These are phyloP conservation scores for Quercus wislizeni DNA, from an alignment of 306 rosid species.

Conservation along the genomic window DNA sequence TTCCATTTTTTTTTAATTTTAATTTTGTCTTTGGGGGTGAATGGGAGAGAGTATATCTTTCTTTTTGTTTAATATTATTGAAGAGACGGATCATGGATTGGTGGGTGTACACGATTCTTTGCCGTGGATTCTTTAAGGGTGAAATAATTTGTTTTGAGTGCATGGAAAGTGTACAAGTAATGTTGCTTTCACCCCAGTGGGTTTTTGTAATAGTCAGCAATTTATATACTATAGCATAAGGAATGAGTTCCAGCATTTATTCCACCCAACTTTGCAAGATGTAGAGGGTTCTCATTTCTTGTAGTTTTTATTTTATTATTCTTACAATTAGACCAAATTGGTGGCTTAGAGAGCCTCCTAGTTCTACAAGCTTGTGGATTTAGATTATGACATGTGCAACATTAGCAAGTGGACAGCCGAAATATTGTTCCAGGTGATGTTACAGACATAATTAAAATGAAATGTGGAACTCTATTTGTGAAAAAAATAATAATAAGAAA, in stretches of 20 bases:
- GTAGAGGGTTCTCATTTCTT: constrained; percentile 1
- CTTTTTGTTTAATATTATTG: constrained; percentile 1
- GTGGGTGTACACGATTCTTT: constrained; percentile 40
- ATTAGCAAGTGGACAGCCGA: not conserved
- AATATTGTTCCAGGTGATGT: not conserved
- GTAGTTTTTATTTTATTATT: constrained; percentile 5
- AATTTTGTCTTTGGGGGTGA: too few species aligned
- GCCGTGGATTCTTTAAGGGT: constrained; percentile 38
- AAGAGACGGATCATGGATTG: not conserved
- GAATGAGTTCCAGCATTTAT: constrained; percentile 54
- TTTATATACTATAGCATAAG: constrained; percentile 37
- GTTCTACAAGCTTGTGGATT: not conserved
- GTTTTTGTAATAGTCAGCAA: constrained; percentile 26
- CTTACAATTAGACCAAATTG: constrained; percentile 14
- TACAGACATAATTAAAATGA: not conserved
- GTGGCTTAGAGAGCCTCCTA: not conserved
- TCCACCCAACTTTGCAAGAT: constrained; percentile 35
- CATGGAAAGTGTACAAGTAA: constrained; percentile 27
- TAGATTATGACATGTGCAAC: not conserved
- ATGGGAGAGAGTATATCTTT: not conserved
- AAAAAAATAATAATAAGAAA: too few species aligned
- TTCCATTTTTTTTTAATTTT: too few species aligned
- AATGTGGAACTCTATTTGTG: too few species aligned
- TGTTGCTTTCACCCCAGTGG: constrained; percentile 39
- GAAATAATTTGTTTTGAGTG: constrained; percentile 28